phyloP scores from a whole-genome alignment of 1,284 basidiomycete genomes.

The Taiwanofungus camphoratus region DNA sequence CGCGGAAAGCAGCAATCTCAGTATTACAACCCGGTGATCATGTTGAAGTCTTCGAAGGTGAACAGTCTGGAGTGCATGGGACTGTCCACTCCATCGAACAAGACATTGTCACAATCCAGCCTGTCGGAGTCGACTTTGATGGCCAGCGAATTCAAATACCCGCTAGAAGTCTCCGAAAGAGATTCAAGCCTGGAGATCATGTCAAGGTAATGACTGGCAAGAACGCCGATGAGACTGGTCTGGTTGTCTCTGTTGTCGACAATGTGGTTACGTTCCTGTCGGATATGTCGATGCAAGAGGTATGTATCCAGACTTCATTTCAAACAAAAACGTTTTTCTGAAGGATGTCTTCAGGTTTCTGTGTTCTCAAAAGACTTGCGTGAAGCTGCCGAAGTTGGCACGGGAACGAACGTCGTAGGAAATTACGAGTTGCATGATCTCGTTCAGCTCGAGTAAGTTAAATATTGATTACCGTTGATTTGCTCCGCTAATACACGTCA shows the following conservation, averaged over 20 bases:
- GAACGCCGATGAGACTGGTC: slow-evolving; percentile 92
- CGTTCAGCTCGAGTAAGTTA: slow-evolving; percentile 87
- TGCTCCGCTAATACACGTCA: slow-evolving; percentile 9
- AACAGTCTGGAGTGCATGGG: slow-evolving; percentile 91
- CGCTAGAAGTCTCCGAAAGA: slow-evolving; percentile 86
- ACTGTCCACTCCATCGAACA: slow-evolving; percentile 85
- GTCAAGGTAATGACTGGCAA: slow-evolving; percentile 97
- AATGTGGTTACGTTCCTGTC: slow-evolving; percentile 95
- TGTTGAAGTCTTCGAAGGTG: slow-evolving; percentile 96
- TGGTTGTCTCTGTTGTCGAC: slow-evolving; percentile 89
- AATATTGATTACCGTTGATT: slow-evolving; percentile 1
- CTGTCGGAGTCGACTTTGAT: slow-evolving; percentile 77
- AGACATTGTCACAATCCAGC: slow-evolving; percentile 84
- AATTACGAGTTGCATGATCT: slow-evolving; percentile 96
- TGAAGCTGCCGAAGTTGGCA: slow-evolving; percentile 94
- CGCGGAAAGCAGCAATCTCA: slow-evolving; percentile 79
- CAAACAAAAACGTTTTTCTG: neutral
- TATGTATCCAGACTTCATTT: slow-evolving; percentile 6
- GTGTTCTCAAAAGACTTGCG: slow-evolving; percentile 98
- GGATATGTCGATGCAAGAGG: slow-evolving; percentile 96
- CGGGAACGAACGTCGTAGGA: slow-evolving; percentile 83
- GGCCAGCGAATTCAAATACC: slow-evolving; percentile 85
- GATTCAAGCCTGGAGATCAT: slow-evolving; percentile 96
- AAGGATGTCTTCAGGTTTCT: slow-evolving; percentile 57
- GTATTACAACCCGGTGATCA: slow-evolving; percentile 97